Percentiles rank a stretch among this genome's conserved stretches.
phyloP scores from a whole-genome alignment of 108 stramenopile species.

The Nitzschia sp. region DNA sequence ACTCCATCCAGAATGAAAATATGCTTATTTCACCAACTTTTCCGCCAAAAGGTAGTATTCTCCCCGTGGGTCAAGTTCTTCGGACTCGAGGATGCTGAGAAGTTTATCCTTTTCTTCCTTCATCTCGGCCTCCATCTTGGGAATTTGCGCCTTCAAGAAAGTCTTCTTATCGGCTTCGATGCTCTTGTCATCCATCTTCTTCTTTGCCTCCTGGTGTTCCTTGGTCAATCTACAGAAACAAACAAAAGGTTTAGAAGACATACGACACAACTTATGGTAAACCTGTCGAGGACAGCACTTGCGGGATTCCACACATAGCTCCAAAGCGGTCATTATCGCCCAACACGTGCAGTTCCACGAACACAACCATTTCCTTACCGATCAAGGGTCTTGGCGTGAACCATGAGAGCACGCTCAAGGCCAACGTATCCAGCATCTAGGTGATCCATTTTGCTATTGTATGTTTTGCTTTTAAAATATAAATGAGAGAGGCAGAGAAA shows the following conservation, averaged over 20 bases:
- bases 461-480: conserved; percentile 10
- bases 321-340: too few species aligned
- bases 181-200: conserved; percentile 35
- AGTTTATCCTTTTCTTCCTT: conserved; percentile 25
- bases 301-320: too few species aligned
- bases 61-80: conserved; percentile 46
- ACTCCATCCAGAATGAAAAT: too few species aligned
- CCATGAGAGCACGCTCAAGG: conserved; percentile 43
- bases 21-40: conserved; percentile 28
- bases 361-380: conserved; percentile 30
- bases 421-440: conserved; percentile 32
- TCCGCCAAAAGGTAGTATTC: conserved; percentile 40
- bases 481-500: too few species aligned
- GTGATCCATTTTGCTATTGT: conserved; percentile 38
- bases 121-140: conserved; percentile 44
- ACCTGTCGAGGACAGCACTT: too few species aligned
- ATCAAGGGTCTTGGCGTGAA: conserved; percentile 40
- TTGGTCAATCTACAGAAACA: conserved; percentile 32
- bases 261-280: neutral
- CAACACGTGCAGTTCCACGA: neutral
- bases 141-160: conserved; percentile 45
- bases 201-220: conserved; percentile 35
- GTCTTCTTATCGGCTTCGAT: conserved; percentile 41
- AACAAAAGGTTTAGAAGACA: neutral
- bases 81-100: conserved; percentile 21